Conservation (phyloP, 2,329 filamentous ascomycete species). For the Calonectria henricotiae region DNA sequence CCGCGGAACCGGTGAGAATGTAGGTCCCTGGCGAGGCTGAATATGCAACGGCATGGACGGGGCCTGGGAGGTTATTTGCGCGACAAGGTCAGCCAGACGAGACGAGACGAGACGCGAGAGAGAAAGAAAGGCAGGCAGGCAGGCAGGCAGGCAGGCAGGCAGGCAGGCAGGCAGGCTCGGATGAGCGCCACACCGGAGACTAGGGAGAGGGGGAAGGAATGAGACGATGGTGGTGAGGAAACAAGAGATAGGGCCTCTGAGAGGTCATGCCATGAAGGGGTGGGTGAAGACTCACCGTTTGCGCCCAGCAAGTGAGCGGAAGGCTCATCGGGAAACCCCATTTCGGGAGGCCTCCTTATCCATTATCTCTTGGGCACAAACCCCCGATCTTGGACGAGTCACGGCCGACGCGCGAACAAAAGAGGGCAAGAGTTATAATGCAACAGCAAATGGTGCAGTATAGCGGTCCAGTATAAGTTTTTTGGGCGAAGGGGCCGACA, state of each 20-base stretch:
- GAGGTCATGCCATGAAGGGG: conserved; percentile 1
- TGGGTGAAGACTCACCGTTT: conserved; percentile 64
- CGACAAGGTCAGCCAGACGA: conserved; percentile 36
- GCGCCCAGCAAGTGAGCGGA: conserved; percentile 73
- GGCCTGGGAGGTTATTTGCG: conserved; percentile 65
- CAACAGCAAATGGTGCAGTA: too few species aligned
- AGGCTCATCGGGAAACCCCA: conserved; percentile 67
- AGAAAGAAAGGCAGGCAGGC: background rate
- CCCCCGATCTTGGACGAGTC: background rate
- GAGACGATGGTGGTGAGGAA: conserved; percentile 2
- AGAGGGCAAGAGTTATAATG: background rate
- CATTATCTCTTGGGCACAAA: conserved; percentile 43
- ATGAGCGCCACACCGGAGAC: conserved; percentile 43
- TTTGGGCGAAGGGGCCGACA: background rate
- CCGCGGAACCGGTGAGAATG: conserved; percentile 88
- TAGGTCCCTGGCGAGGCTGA: conserved; percentile 82
- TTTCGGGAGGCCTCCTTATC: conserved; percentile 48
- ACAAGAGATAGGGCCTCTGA: background rate
- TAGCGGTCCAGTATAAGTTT: background rate
- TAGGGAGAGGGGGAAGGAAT: conserved; percentile 25
- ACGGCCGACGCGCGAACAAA: background rate
- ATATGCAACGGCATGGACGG: conserved; percentile 81
- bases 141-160: too few species aligned
- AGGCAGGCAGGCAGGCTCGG: conserved; percentile 5
- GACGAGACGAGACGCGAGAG: conserved; percentile 12